Base-by-base conservation (phyloP, 176 grass and related monocot genomes). In the Paspalum vaginatum region DNA sequence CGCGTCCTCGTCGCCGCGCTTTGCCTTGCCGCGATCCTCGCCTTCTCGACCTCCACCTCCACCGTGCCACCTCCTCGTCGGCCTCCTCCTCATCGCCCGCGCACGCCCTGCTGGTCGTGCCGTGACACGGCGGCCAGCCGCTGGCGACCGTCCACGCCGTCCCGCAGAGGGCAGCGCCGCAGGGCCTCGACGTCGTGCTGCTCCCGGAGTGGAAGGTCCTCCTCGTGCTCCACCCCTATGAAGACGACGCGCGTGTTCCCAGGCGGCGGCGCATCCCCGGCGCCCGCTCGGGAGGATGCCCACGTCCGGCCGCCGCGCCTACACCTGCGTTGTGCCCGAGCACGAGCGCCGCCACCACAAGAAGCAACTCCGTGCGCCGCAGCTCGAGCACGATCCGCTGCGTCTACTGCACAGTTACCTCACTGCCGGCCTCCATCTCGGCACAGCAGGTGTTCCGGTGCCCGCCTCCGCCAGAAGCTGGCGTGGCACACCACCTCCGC, bases 361-460 rank as follows among this genome's bases (percentile, higher is more conserved):
- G 24, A 80, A 57, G 24, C 66, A 71, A 4, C 81, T 90, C 48
- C 89, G 57, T 52, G 56, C 85, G 13, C 93, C 93, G 1, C n/a
- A n/a, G n/a, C n/a, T n/a, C n/a, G n/a, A 1, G 5, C 1, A 6
- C 32, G 6, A 27, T 93, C 25, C 67, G 43, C 17, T 97, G 91
- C 75, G 25, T 91, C 22, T 91, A 83, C 59, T 88, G 80, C 10
- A 4, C 12, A 2, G 62, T 81, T 5, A 79, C 70, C 58, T 64
- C 68, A 20, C 49, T 91, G 16, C 62, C 75, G 8, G 75, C 78
- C 20, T 42, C 79, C 25, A 89, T 86, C 11, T 97, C 91, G 27
- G 82, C 89, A 44, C 94, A 97, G 63, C 86, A 97, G 61, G 88
- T 93, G 17, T 91, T 97, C 74, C 89, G 91, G 11, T 97, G 94